Conservation (phyloP, 495 filamentous ascomycete genomes). For the Xylaria flabelliformis region DNA sequence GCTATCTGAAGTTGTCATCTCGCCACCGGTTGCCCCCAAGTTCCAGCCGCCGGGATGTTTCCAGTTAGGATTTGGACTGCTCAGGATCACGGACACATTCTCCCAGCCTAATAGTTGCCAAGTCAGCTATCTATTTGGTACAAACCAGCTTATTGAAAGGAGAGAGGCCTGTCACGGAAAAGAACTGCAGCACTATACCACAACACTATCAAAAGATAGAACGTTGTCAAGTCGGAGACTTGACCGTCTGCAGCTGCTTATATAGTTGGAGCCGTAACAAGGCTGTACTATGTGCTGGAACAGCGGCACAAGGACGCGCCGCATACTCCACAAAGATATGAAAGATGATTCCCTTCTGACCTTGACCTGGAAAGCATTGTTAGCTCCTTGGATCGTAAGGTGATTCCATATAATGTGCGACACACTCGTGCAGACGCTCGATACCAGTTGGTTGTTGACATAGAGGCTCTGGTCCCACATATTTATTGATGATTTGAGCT, state of each 20-base stretch:
- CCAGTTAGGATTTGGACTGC: conserved; percentile 16
- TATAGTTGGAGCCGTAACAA: no score
- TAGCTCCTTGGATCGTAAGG: not conserved
- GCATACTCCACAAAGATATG: conserved; percentile 26
- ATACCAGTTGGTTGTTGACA: conserved; percentile 14
- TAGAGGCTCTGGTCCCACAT: conserved; percentile 26
- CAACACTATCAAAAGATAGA: no score
- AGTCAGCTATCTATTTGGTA: not conserved
- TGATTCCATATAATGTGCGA: not conserved
- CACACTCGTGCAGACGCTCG: conserved; percentile 23
- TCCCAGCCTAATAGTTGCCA: conserved; percentile 16
- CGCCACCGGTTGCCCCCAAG: conserved; percentile 22
- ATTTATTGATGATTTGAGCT: conserved; percentile 19
- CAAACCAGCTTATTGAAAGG: not conserved
- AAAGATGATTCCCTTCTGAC: conserved; percentile 24
- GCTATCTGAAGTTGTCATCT: conserved; percentile 22
- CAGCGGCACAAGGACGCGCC: conserved; percentile 11
- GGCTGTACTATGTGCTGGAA: conserved; percentile 24
- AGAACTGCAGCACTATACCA: no score
- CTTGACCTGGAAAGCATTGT: conserved; percentile 10
- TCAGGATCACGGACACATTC: conserved; percentile 22
- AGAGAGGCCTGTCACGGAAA: no score
- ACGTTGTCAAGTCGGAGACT: no score
- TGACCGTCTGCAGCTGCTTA: no score
- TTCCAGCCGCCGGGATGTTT: conserved; percentile 6